phyloP scores from a whole-genome alignment of 2,329 filamentous ascomycete genomes.

The Nakataea oryzae region DNA sequence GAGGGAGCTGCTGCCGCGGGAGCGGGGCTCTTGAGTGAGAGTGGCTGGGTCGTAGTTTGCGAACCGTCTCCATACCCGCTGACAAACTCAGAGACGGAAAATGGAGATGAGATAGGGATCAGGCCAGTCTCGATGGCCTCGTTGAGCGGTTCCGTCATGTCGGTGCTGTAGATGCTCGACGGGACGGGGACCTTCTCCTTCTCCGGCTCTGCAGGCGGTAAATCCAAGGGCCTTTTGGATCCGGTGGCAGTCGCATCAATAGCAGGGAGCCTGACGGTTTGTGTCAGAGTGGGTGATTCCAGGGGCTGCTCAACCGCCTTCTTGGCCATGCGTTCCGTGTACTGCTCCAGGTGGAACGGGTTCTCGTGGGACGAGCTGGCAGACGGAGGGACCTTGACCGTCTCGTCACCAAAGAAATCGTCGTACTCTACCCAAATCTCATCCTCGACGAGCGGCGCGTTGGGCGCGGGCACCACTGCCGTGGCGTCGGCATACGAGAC shows the following conservation, averaged over 20 bases:
- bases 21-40: slow-evolving; percentile 5
- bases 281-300: slow-evolving; percentile 35
- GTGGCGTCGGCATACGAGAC: slow-evolving; percentile 52
- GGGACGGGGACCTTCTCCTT: slow-evolving; percentile 20
- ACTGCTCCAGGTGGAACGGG: slow-evolving; percentile 45
- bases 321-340: slow-evolving; percentile 23
- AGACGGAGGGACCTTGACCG: slow-evolving; percentile 33
- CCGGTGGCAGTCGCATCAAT: background rate
- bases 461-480: slow-evolving; percentile 52
- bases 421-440: slow-evolving; percentile 95
- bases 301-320: slow-evolving; percentile 24
- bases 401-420: slow-evolving; percentile 65
- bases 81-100: slow-evolving; percentile 31
- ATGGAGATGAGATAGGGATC: slow-evolving; percentile 28
- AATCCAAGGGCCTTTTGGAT: background rate
- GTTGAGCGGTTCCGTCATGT: slow-evolving; percentile 42
- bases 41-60: slow-evolving; percentile 11
- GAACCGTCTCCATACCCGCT: slow-evolving; percentile 27
- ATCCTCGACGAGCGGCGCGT: slow-evolving; percentile 61
- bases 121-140: slow-evolving; percentile 32
- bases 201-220: slow-evolving; percentile 12
- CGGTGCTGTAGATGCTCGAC: slow-evolving; percentile 43
- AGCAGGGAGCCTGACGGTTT: background rate
- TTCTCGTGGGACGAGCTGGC: slow-evolving; percentile 44
- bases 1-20: background rate